These are phyloP conservation scores for Microbotryum violaceum DNA, from an alignment of 1,284 basidiomycete species.

Conservation along the genomic window DNA sequence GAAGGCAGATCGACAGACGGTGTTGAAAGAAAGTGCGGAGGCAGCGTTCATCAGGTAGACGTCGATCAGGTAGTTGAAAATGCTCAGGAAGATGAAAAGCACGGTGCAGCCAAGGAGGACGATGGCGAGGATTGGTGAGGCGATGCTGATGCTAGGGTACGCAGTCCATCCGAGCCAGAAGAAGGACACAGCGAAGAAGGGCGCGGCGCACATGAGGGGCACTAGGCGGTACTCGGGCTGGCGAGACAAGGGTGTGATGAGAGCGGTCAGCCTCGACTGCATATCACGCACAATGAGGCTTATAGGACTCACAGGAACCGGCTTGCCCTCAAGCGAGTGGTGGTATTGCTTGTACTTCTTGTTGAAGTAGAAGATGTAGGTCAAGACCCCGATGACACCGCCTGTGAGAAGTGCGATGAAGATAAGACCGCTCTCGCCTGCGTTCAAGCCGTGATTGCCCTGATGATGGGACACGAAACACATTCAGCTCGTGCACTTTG, in stretches of 20 bases:
- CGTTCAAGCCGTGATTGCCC: conserved; percentile 45
- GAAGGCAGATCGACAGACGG: conserved; percentile 46
- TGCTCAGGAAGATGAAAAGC: conserved; percentile 39
- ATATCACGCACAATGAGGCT: too few relatives aligned
- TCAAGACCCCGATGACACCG: conserved; percentile 23
- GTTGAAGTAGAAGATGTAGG: conserved; percentile 37
- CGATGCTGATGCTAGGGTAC: conserved; percentile 30
- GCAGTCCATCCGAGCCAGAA: conserved; percentile 42
- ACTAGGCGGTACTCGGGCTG: conserved; percentile 36
- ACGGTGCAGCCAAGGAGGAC: conserved; percentile 18
- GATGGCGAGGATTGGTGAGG: conserved; percentile 23
- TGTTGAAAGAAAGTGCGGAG: conserved; percentile 47
- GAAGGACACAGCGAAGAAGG: conserved; percentile 41
- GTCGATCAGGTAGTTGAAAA: conserved; percentile 28
- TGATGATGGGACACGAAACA: too few relatives aligned
- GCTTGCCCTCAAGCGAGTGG: conserved; percentile 12
- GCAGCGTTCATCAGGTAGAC: conserved; percentile 42
- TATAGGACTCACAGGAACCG: conserved; percentile 19
- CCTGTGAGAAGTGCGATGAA: conserved; percentile 47
- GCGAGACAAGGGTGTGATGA: too few relatives aligned
- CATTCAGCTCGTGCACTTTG: too few relatives aligned
- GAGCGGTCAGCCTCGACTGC: too few relatives aligned
- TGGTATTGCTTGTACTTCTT: conserved; percentile 30
- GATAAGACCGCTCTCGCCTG: conserved; percentile 45
- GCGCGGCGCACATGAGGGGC: conserved; percentile 35